These are phyloP conservation scores for Nakazawaea molendinolei DNA, from an alignment of 805 yeast species.

Conservation along the genomic window DNA sequence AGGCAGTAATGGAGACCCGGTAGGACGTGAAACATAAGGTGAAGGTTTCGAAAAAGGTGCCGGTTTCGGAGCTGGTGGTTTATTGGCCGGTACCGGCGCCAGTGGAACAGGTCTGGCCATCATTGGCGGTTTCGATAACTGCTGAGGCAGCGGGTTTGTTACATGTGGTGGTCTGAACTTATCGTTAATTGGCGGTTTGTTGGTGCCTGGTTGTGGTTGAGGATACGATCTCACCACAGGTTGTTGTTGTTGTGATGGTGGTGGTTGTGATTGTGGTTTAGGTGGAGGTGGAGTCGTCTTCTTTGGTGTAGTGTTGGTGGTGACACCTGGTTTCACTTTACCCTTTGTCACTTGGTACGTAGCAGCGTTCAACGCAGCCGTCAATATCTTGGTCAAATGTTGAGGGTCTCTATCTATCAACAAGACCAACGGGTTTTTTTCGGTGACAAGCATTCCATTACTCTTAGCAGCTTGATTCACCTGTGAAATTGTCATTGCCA, in stretches of 20 bases:
- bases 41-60: constrained; percentile 17
- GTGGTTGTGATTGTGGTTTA: not conserved
- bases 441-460: constrained; percentile 73
- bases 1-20: too few relatives aligned
- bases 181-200: constrained; percentile 11
- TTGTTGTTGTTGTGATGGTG: constrained; percentile 18
- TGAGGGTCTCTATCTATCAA: constrained; percentile 77
- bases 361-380: constrained; percentile 76
- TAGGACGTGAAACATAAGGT: constrained; percentile 1
- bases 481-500: constrained; percentile 89
- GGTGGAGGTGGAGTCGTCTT: constrained; percentile 4
- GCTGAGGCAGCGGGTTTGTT: constrained; percentile 15
- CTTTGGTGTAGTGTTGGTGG: constrained; percentile 11
- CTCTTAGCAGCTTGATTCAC: constrained; percentile 83
- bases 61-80: constrained; percentile 19
- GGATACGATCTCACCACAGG: too few relatives aligned
- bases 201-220: constrained; percentile 11
- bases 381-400: constrained; percentile 70
- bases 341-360: constrained; percentile 56
- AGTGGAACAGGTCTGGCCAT: not conserved
- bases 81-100: not conserved
- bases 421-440: constrained; percentile 71
- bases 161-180: constrained; percentile 11
- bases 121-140: constrained; percentile 11
- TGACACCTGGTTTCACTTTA: constrained; percentile 28